Conservation (phyloP, 2,329 filamentous ascomycete species). For the Polytolypa hystricis region DNA sequence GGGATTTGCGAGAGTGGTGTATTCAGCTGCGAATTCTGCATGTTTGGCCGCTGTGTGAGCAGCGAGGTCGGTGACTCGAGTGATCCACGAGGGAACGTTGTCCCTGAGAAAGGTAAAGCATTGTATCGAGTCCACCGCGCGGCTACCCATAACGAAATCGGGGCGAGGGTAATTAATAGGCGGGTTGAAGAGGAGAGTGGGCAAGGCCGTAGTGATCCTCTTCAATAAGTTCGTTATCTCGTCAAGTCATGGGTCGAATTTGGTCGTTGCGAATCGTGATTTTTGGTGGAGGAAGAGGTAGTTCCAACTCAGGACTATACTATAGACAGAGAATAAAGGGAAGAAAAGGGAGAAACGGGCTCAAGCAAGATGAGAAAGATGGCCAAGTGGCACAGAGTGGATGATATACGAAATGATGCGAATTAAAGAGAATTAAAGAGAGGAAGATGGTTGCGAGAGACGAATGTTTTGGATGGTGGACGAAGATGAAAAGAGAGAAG, state of each 20-base stretch:
- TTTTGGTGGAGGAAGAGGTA: no score
- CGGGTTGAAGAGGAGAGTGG: constrained; percentile 1
- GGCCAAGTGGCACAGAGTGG: no score
- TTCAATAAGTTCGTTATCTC: constrained; percentile 7
- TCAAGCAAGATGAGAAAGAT: no score
- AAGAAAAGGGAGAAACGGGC: no score
- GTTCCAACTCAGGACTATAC: no score
- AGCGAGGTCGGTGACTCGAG: constrained; percentile 31
- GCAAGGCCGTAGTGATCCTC: background rate
- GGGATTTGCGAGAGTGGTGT: constrained; percentile 23
- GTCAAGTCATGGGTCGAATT: constrained; percentile 8
- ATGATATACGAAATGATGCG: no score
- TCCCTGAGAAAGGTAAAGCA: constrained; percentile 35
- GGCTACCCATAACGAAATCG: constrained; percentile 1
- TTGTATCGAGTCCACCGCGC: constrained; percentile 31
- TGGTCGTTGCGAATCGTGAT: background rate
- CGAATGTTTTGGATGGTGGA: constrained; percentile 1
- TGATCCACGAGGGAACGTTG: constrained; percentile 36
- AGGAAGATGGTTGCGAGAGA: no score
- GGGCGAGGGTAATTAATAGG: constrained; percentile 4
- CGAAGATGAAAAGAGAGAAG: constrained; percentile 12
- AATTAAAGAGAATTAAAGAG: no score
- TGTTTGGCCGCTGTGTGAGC: constrained; percentile 30
- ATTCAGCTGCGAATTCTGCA: constrained; percentile 33
- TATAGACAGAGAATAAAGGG: no score